Evolutionary conservation across 139 green algal genomes (phyloP), one percentile per base, ranked within the genome.

Genomic region (Spirogloea muscicola): DNA sequence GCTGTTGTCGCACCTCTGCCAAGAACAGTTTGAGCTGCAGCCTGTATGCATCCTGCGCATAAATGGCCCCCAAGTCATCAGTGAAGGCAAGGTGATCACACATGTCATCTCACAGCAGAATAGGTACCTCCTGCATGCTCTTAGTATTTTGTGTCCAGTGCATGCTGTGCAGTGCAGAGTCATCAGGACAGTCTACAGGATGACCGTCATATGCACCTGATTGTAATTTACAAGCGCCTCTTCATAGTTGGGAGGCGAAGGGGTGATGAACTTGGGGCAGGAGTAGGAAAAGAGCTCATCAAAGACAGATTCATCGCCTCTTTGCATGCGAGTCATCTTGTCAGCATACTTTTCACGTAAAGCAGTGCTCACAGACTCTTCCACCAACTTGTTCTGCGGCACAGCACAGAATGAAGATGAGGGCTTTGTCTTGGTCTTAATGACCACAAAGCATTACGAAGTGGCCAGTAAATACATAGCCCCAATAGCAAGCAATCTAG

Each of bases 241-340:
- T 73, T 88, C 84, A 57, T 85, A 91, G 33, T 86, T 81, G 9
- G 89, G 93, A 36, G 86, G 82, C 9, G 57, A 43, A 0, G 87
- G 52, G 1, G 87, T 91, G 66, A 97, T 87, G 84, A 98, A 98
- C 84, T 97, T 98, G 76, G 94, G 94, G 84, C 93, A 99, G 21
- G 87, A 89, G 74, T 95, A 96, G 2, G 84, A 86, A 81, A 98
- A 98, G 3, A 96, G 86, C 74, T 96, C 93, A 76, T 98, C 92
- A 65, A 88, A 96, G 2, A 89, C 73, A 27, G 65, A 66, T 5
- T 76, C 77, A 1, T 87, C 46, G 1, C 40, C 51, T 21, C 61
- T 48, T 68, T 83, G 76, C 86, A 96, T 92, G 16, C 69, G 49
- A n/a, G 71, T 43, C 51, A 94, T 89, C 86, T 96, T 96, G 37